Evolutionary conservation across 208 protist genomes (phyloP).

Genomic region (Crithidia brevicula): DNA sequence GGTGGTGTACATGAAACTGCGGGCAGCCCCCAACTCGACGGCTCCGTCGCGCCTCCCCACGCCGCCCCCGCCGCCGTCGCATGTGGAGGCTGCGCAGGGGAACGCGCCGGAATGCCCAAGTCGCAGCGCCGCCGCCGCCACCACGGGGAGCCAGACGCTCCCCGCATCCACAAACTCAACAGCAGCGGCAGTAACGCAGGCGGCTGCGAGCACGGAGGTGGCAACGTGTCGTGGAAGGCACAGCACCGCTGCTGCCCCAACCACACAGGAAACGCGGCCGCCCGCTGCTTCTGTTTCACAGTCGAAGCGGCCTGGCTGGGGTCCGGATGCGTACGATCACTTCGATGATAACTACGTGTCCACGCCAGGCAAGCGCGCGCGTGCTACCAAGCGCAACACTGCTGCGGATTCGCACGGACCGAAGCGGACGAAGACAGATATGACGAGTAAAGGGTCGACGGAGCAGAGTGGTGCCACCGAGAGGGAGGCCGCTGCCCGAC

Average conservation of each 20-base stretch:
- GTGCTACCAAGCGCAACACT: neutral
- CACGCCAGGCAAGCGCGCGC: slow-evolving; percentile 55
- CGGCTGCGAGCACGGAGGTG: too few relatives aligned
- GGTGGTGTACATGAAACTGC: slow-evolving; percentile 71
- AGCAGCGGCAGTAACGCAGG: too few relatives aligned
- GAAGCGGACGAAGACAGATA: slow-evolving; percentile 15
- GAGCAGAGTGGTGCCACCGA: too few relatives aligned
- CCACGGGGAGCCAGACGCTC: too few relatives aligned
- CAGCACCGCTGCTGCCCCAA: too few relatives aligned
- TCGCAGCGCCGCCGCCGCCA: too few relatives aligned
- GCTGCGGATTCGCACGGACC: slow-evolving; percentile 6
- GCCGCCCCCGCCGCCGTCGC: slow-evolving; percentile 10
- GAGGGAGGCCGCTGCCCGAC: neutral
- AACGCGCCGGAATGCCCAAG: too few relatives aligned
- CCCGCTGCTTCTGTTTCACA: neutral
- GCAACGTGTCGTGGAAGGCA: too few relatives aligned
- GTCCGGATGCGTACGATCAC: slow-evolving; percentile 56
- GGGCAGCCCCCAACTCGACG: slow-evolving; percentile 5
- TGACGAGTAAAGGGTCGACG: neutral
- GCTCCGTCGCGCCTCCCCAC: slow-evolving; percentile 6
- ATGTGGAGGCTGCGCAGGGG: neutral
- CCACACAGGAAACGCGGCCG: too few relatives aligned
- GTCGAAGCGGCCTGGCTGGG: slow-evolving; percentile 41
- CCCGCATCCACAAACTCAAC: too few relatives aligned
- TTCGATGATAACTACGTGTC: slow-evolving; percentile 76